Base-by-base conservation (phyloP, 768 basidiomycete genomes). In the Boletus rubropictus region DNA sequence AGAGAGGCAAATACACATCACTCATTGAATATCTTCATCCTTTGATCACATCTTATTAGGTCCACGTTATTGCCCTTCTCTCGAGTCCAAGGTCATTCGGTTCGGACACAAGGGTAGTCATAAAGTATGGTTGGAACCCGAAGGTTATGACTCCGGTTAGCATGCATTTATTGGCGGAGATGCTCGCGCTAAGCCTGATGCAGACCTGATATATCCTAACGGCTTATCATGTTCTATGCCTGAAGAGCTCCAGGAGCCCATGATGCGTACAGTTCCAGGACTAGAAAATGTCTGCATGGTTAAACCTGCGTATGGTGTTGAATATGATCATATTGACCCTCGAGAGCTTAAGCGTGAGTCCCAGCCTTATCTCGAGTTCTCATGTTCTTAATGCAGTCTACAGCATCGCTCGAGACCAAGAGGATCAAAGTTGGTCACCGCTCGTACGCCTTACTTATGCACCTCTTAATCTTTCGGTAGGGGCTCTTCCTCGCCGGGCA, bases 321-420 rank as follows among this genome's bases (percentile, higher is more conserved):
- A 95, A 62, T 95, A 95, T 53, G 92, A 95, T 59, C 82, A 89
- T 58, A 74, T 95, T 10, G 90, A 95, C 68, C 85, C 92, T 8
- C 71, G 88, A 18, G 91, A 93, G 53, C 74, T 95, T 31, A 70
- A 69, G 25, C 70, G 89, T 89, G 52, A 54, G 86, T 75, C 14
- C 14, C 22, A 8, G 0, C 22, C 21, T n/a, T 29, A 3, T 43
- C 37, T 15, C 7, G 24, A 33, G 3, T 15, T 14, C 10, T 25
- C 12, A 15, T 4, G 11, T 5, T 15, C 31, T 32, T 53, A 17
- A 66, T 28, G 20, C 9, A 18, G 4, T 20, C 3, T 22, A 3
- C 49, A 90, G 86, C 79, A 15, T 90, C 89, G 0, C 71, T 95
- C 45, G 86, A 95, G 65, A 93, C 92, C 0, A 89, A 89, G 61